Evolutionary conservation across 2,329 filamentous ascomycete genomes (phyloP), one percentile per base, ranked within the genome.

Genomic region (Colletotrichum higginsianum): DNA sequence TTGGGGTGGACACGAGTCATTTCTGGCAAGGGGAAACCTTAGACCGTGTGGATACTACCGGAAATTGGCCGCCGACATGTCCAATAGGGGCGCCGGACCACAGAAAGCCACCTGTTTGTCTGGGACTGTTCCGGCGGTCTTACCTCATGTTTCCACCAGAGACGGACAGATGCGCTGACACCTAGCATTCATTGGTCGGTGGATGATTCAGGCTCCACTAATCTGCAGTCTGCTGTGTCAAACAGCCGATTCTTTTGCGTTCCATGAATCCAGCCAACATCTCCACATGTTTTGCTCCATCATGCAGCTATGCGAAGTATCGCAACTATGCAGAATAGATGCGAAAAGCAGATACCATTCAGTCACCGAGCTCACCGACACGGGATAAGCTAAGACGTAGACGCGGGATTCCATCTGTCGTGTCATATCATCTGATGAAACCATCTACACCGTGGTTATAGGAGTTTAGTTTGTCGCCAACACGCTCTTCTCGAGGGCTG

Each of bases 71-170:
- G n/a, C 3, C 3, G 13, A 63, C 0, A 1, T 44, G 61, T 44
- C 61, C 61, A 63, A 53, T 53, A 1, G 23, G 11, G 15, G 26
- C n/a, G 47, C 47, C 30, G 30, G 3, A 5, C 13, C 12, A 26
- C 0, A 38, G 49, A 38, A 35, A 18, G 11, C 30, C 46, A 26
- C 21, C 47, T 42, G 30, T 3, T 44, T 62, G 1, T 42, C 21
- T 52, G 46, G 60, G 8, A 35, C 42, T 35, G n/a, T 52, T 62
- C 35, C 35, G 46, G 47, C 13, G 60, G 60, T 30, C 47, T 53
- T 44, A 44, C 47, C 16, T 26, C 42, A 53, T 21, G 15, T n/a
- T 11, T 53, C 49, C 61, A 53, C 49, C 21, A 38, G n/a, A 2
- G 21, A 62, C 35, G 8, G 35, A 18, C 23, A n/a, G 15, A n/a